Base-by-base conservation (phyloP, 805 yeast species). In the Peterozyma xylosa region DNA sequence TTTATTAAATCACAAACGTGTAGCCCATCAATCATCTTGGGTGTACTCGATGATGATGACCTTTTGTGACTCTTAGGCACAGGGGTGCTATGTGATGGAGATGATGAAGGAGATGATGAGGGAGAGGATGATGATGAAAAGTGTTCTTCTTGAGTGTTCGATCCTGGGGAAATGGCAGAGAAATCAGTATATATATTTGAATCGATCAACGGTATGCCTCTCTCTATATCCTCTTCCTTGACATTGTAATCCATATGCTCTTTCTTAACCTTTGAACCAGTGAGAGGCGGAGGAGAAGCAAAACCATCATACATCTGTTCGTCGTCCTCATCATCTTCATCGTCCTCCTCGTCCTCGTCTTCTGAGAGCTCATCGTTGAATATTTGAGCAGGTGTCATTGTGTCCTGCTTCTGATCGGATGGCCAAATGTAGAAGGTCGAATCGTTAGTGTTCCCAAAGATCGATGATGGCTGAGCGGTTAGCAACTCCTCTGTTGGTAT, bases 1-100 rank as follows among this genome's bases (percentile, higher is more conserved):
- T 79, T 79, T 9, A 72, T 61, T 60, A 81, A 66, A 44, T 65
- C 68, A 58, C 90, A 83, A 48, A 76, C 71, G 51, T 82, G 82
- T 46, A 66, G 68, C 1, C 45, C 46, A 15, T 51, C 57, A 37
- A 32, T 16, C 18, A 30, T 35, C 9, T 27, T 18, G 11, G 39
- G 13, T 11, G 15, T 29, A 9, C 21, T 15, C 2, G 21, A n/a
- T 10, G 43, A 42, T 15, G 38, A 39, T 11, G 37, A 37, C 7
- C 45, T 15, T 27, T 37, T 38, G 37, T 30, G 5, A n/a, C 38
- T 32, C 9, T 17, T 27, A 21, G 30, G 34, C 15, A 6, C 5
- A 18, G 37, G 11, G 6, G 14, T 14, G 15, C 35, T 16, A 29
- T 18, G 30, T 33, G 11, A 33, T 13, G 34, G 34, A 32, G 15